These are phyloP conservation scores for Melampsora medusae DNA, from an alignment of 1,284 basidiomycete species.

Conservation along the genomic window DNA sequence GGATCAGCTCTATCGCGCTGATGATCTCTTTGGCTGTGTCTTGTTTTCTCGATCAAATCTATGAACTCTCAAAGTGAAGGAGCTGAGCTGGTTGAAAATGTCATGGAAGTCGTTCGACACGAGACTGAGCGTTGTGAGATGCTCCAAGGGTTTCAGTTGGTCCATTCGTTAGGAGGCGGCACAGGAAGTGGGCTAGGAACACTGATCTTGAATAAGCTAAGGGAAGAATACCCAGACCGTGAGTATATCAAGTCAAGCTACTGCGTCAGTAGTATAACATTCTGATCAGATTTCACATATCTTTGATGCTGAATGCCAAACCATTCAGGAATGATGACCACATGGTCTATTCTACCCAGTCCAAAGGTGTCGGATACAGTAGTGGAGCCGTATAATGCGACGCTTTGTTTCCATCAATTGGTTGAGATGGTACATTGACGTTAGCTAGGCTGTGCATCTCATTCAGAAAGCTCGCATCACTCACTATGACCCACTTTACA, in stretches of 20 bases:
- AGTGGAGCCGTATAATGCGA: conserved; percentile 56
- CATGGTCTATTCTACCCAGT: conserved; percentile 45
- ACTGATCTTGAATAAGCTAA: conserved; percentile 54
- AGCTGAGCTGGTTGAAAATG: conserved; percentile 54
- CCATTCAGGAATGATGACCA: conserved; percentile 42
- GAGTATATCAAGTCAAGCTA: conserved; percentile 50
- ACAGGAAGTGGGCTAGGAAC: conserved; percentile 56
- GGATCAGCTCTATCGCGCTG: conserved; percentile 32
- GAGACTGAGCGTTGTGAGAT: conserved; percentile 55
- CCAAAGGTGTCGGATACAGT: conserved; percentile 54
- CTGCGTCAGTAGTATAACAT: conserved; percentile 52
- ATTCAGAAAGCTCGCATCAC: not conserved
- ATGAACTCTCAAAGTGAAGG: conserved; percentile 54
- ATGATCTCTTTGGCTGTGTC: not conserved
- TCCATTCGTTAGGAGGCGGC: conserved; percentile 55
- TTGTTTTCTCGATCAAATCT: conserved; percentile 4
- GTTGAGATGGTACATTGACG: conserved; percentile 49
- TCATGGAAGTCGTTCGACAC: conserved; percentile 54
- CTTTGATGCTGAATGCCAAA: not conserved
- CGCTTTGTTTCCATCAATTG: conserved; percentile 55
- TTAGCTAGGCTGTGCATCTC: not conserved
- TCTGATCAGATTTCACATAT: conserved; percentile 49
- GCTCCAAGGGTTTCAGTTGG: conserved; percentile 55
- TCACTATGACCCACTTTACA: conserved; percentile 51
- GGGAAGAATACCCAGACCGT: conserved; percentile 56